Percentiles rank a stretch among this genome's conserved stretches.
Evolutionary conservation across 1,284 basidiomycete genomes (phyloP).

Genomic region (Ustilago tritici): DNA sequence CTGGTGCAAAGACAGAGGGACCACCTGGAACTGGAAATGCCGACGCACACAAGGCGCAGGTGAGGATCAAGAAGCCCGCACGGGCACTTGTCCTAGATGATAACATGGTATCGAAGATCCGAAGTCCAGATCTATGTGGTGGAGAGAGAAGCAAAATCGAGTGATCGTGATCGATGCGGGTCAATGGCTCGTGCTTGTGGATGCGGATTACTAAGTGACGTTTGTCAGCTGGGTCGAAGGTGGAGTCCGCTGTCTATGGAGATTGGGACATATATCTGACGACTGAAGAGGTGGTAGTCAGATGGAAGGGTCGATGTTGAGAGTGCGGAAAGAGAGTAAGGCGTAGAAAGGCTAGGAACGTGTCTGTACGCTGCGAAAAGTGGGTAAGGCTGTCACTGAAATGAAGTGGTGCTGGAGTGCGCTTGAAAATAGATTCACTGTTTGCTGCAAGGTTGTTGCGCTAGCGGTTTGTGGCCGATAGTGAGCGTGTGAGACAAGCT

Average conservation of each 20-base stretch:
- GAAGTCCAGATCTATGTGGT: neutral
- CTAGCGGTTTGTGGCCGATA: neutral
- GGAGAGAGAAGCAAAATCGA: neutral
- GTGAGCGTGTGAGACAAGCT: neutral
- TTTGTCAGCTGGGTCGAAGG: neutral
- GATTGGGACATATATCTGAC: conserved; percentile 8
- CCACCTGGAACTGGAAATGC: conserved; percentile 30
- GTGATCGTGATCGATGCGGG: neutral
- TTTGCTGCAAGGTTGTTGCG: conserved; percentile 9
- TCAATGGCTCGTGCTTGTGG: neutral
- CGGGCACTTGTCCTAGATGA: conserved; percentile 4
- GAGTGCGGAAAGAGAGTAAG: neutral
- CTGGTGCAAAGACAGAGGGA: conserved; percentile 28
- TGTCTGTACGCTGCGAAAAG: neutral
- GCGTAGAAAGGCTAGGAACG: neutral
- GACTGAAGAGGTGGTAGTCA: neutral
- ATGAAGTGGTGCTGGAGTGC: conserved; percentile 34
- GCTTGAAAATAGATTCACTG: neutral
- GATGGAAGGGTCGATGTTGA: neutral
- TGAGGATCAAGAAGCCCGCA: conserved; percentile 19
- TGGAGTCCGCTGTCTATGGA: neutral
- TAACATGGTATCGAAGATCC: conserved; percentile 2
- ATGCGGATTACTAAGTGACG: neutral
- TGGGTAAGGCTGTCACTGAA: conserved; percentile 12
- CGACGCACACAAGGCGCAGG: conserved; percentile 18